Base-by-base conservation (phyloP, 441 rosid species). In the Erysimum cheiri region DNA sequence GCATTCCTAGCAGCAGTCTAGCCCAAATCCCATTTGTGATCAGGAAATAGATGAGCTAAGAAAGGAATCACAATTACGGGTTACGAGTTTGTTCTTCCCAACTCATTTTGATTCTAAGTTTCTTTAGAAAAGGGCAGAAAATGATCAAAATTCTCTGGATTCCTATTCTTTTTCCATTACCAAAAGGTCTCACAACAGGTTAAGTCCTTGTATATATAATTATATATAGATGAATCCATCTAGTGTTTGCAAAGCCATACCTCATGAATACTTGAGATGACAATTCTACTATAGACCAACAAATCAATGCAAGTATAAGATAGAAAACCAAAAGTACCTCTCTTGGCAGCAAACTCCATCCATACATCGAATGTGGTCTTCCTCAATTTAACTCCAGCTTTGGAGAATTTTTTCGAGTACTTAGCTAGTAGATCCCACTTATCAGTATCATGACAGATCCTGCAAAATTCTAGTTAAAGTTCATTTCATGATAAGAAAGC, bases 301-400 rank as follows among this genome's bases (percentile, higher is more conserved):
- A 17, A 60, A 50, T 1, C 14, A 24, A 56, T 28, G 50, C 2
- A 56, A 63, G 60, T 43, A 33, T 70, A 43, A 28, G 57, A 35
- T 2, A 3, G 19, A 28, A 61, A 53, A 28, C 36, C 64, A 36
- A 15, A 80, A 19, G 52, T 19, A 54, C 97, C 96, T 91, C 82
- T 86, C 83, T 78, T 84, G 64, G 86, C 85, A 63, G 96, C 88
- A 76, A 87, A 87, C 32, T 86, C 85, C 96, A 94, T 94, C 98
- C 95, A 94, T 14, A 60, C 68, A 77, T 86, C 97, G 79, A 89
- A 91, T 39, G 97, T 63, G 64, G 85, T 69, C 80, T 67, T 79
- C 69, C 89, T 87, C 35, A 91, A 79, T 75, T 90, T 88, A 70
- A 88, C 85, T 54, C 93, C 91, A 48, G 83, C 91, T 82, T 64